Base-by-base conservation (phyloP, 768 basidiomycete genomes). In the Mycena venus region DNA sequence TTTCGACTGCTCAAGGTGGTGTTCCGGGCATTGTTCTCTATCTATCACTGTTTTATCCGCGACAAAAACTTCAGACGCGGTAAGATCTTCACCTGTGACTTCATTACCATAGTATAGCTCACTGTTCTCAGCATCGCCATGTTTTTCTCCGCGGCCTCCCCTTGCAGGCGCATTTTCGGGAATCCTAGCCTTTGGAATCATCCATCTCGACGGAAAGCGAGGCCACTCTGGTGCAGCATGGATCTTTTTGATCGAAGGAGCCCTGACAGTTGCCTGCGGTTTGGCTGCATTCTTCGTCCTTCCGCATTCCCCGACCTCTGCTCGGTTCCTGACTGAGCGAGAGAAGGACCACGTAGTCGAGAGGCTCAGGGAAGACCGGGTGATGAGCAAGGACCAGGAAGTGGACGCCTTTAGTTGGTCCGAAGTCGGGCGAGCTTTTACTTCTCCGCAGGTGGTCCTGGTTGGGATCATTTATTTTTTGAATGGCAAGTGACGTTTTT, bases 161-260 rank as follows among this genome's bases (percentile, higher is more conserved):
- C 91, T 23, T 90, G n/a, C 93, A 0, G 91, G 91, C 4, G 91
- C 91, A 0, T 92, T 93, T 78, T 91, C 90, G 1, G 93, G 93
- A 31, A 84, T 94, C 4, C 86, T 95, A 21, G 92, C 93, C 0
- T 86, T 87, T 49, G 91, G 89, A 0, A 92, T 95, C 77, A 86
- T 90, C 64, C 83, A 90, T 40, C 91, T 94, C 89, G 76, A 93
- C 61, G 91, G 91, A 15, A 80, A 88, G 12, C 86, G 88, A 0
- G 81, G 85, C 4, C 86, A 86, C 51, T 85, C 87, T 2, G 91
- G 91, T 5, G 94, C 92, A 91, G 84, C 87, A 15, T 94, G 91
- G 92, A 89, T 93, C 53, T 91, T 92, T 78, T 89, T 92, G 64
- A 81, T 92, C 32, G 63, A 72, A 53, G 84, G 56, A 8, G 17